Percentiles rank a stretch among this genome's conserved stretches.
Conservation (phyloP, 2,329 filamentous ascomycete genomes). For the Davidsoniella australis region DNA sequence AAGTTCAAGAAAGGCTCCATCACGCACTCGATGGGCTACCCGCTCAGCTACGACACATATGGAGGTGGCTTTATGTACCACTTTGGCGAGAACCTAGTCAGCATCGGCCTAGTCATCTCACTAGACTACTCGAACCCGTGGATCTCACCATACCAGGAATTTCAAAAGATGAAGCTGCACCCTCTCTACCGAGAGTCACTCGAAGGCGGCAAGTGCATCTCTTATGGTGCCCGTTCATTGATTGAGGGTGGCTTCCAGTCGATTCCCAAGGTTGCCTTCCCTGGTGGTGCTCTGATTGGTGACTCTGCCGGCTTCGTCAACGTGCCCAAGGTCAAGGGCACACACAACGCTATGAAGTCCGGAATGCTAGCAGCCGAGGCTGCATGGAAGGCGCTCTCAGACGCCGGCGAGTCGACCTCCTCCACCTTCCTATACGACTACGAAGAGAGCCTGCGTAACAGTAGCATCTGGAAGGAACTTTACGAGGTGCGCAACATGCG, state of each 20-base stretch:
- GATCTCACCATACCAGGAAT: constrained; percentile 88
- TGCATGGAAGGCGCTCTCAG: constrained; percentile 56
- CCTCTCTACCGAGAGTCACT: constrained; percentile 73
- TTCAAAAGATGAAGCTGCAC: constrained; percentile 97
- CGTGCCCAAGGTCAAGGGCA: constrained; percentile 96
- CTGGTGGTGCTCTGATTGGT: constrained; percentile 84
- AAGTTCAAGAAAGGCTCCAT: constrained; percentile 82
- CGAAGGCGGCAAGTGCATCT: constrained; percentile 95
- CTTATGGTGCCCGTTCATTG: constrained; percentile 80
- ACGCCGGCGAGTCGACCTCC: constrained; percentile 33
- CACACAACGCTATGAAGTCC: constrained; percentile 93
- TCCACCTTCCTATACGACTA: constrained; percentile 90
- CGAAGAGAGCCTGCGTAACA: constrained; percentile 72
- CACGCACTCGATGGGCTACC: constrained; percentile 84
- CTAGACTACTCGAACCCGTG: constrained; percentile 95
- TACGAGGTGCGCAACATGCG: constrained; percentile 95
- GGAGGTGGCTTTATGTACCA: constrained; percentile 99
- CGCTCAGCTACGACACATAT: constrained; percentile 74
- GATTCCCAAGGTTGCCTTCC: constrained; percentile 92
- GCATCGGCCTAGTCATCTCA: constrained; percentile 76
- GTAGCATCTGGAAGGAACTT: constrained; percentile 83
- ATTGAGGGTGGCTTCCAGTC: constrained; percentile 95
- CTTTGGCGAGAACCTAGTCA: constrained; percentile 93
- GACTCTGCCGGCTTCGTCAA: constrained; percentile 96
- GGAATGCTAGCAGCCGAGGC: constrained; percentile 94